Evolutionary conservation across 495 filamentous ascomycete genomes (phyloP).

Genomic region (Aspergillus mulundensis): DNA sequence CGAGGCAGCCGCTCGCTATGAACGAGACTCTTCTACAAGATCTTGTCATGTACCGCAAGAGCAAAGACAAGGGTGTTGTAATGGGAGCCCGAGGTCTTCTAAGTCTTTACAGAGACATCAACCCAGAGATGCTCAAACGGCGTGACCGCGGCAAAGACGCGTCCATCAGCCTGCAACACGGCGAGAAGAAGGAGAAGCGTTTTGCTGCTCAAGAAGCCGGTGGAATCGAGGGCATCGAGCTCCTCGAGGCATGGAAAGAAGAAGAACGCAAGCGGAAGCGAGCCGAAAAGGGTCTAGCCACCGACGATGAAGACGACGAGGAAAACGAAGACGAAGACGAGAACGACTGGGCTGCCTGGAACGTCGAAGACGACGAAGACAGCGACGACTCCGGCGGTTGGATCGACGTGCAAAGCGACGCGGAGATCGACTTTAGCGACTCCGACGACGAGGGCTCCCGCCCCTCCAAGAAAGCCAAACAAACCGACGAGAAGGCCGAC

Average conservation of each 20-base stretch:
- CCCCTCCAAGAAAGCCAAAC: slow-evolving; percentile 57
- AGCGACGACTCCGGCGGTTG: slow-evolving; percentile 81
- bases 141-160: slow-evolving; percentile 90
- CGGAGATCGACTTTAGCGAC: slow-evolving; percentile 72
- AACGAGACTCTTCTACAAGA: slow-evolving; percentile 94
- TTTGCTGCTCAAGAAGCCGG: slow-evolving; percentile 77
- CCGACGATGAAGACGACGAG: slow-evolving; percentile 52
- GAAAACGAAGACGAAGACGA: slow-evolving; percentile 59
- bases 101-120: slow-evolving; percentile 84
- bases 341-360: slow-evolving; percentile 76
- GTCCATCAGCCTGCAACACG: slow-evolving; percentile 71
- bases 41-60: slow-evolving; percentile 91
- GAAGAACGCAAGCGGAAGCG: slow-evolving; percentile 74
- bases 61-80: slow-evolving; percentile 95
- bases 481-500: slow-evolving; percentile 25
- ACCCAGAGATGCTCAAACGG: slow-evolving; percentile 82
- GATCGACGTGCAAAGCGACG: slow-evolving; percentile 86
- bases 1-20: slow-evolving; percentile 89
- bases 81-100: slow-evolving; percentile 94
- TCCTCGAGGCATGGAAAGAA: slow-evolving; percentile 90
- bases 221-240: slow-evolving; percentile 86
- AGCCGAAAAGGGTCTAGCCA: slow-evolving; percentile 57
- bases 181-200: slow-evolving; percentile 62
- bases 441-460: slow-evolving; percentile 62
- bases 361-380: slow-evolving; percentile 70